Evolutionary conservation across 1,284 basidiomycete species (phyloP).

Genomic region (Chiua sp.): DNA sequence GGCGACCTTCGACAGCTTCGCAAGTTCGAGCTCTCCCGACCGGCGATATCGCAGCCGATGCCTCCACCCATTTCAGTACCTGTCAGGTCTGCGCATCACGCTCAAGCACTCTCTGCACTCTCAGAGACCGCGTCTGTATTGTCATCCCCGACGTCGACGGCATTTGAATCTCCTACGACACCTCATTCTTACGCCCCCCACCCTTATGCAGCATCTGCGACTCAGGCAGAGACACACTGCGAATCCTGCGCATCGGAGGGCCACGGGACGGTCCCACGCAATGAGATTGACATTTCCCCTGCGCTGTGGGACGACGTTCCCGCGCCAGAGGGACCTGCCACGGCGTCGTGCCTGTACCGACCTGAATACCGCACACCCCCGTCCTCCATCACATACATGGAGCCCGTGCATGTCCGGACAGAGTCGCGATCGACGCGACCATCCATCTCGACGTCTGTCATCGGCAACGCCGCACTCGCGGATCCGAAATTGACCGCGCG

Average conservation of each 20-base stretch:
- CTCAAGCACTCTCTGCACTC: not conserved
- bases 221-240: constrained; percentile 9
- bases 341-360: constrained; percentile 40
- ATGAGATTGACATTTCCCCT: constrained; percentile 59
- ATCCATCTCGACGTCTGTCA: not conserved
- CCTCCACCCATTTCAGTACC: constrained; percentile 29
- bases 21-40: constrained; percentile 74
- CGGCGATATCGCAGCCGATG: constrained; percentile 59
- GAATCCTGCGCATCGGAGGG: constrained; percentile 25
- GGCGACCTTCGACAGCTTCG: constrained; percentile 81
- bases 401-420: constrained; percentile 25
- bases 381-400: constrained; percentile 30
- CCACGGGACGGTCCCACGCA: constrained; percentile 14
- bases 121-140: constrained; percentile 10
- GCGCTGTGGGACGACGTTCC: constrained; percentile 66
- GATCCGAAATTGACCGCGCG: constrained; percentile 9
- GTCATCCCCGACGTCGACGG: not conserved
- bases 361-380: constrained; percentile 33
- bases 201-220: no score
- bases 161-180: constrained; percentile 19
- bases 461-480: not conserved
- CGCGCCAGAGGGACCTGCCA: constrained; percentile 58
- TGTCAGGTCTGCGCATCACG: not conserved
- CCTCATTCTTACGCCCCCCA: no score
- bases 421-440: constrained; percentile 4